A percentile compares a stretch with the other conserved stretches of the same genome.
These are phyloP conservation scores for Lodderomyces orthopsilosis DNA, from an alignment of 1,139 yeast species.

Conservation along the genomic window DNA sequence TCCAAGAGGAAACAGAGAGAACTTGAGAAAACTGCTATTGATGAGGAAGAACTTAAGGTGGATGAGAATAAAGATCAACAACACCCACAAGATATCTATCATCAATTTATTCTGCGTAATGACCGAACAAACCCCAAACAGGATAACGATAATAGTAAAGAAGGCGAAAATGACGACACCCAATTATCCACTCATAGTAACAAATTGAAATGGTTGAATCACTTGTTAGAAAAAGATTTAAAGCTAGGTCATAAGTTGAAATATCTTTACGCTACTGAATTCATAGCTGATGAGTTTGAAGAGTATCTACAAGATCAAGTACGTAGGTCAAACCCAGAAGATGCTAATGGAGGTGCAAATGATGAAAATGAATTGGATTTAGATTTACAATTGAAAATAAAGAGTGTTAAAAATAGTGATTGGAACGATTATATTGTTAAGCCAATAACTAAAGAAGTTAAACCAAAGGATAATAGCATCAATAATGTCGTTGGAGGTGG, in stretches of 20 bases:
- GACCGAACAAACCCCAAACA: not conserved
- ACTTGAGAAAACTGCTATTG: slow-evolving; percentile 23
- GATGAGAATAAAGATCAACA: slow-evolving; percentile 25
- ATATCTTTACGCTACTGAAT: slow-evolving; percentile 29
- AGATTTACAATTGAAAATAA: not conserved
- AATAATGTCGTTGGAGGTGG: not conserved
- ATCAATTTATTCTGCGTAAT: not conserved
- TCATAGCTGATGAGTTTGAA: slow-evolving; percentile 28
- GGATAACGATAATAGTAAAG: slow-evolving; percentile 7
- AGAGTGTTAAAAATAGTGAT: not conserved
- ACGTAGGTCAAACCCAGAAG: slow-evolving; percentile 10
- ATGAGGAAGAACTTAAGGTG: slow-evolving; percentile 26
- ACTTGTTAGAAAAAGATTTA: slow-evolving; percentile 43
- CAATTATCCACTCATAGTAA: slow-evolving; percentile 16
- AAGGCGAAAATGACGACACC: slow-evolving; percentile 27
- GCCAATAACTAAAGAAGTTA: not conserved
- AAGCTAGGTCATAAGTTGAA: slow-evolving; percentile 43
- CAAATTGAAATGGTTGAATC: slow-evolving; percentile 39
- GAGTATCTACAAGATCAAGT: slow-evolving; percentile 20
- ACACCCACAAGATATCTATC: not conserved
- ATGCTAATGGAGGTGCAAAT: not conserved
- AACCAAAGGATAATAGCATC: not conserved
- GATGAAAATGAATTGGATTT: not conserved
- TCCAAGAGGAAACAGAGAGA: slow-evolving; percentile 37
- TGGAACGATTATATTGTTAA: not conserved